These are phyloP conservation scores for Candida nitratophila DNA, from an alignment of 805 yeast genomes.

Conservation along the genomic window DNA sequence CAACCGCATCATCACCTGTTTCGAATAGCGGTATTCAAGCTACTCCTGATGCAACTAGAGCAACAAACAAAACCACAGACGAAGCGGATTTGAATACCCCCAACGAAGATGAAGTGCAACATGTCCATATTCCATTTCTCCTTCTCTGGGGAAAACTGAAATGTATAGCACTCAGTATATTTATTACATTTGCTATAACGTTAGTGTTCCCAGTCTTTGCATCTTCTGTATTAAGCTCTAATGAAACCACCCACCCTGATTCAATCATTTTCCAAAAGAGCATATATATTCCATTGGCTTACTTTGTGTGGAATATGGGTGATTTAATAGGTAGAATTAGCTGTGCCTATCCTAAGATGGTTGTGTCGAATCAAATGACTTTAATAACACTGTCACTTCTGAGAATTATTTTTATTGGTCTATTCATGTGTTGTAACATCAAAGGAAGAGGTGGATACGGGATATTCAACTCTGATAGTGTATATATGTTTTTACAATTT, in stretches of 20 bases:
- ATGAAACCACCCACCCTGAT: conserved; percentile 17
- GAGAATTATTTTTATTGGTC: conserved; percentile 59
- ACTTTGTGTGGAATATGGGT: conserved; percentile 83
- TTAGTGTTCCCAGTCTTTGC: conserved; percentile 89
- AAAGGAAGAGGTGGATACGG: conserved; percentile 28
- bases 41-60: too few species aligned
- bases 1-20: background rate
- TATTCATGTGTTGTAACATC: conserved; percentile 63
- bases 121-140: conserved; percentile 47
- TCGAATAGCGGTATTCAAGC: too few species aligned
- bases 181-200: conserved; percentile 66
- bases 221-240: conserved; percentile 50
- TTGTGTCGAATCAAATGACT: conserved; percentile 33
- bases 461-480: conserved; percentile 45
- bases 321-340: conserved; percentile 72
- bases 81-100: too few species aligned
- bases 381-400: conserved; percentile 48
- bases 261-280: conserved; percentile 37
- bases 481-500: conserved; percentile 67
- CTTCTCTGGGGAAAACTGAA: conserved; percentile 57
- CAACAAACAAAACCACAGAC: too few species aligned
- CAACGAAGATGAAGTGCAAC: background rate
- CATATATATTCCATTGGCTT: conserved; percentile 64
- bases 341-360: conserved; percentile 44
- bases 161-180: conserved; percentile 60